Base-by-base conservation (phyloP, 345 rosid species). In the Conringia planisiliqua region DNA sequence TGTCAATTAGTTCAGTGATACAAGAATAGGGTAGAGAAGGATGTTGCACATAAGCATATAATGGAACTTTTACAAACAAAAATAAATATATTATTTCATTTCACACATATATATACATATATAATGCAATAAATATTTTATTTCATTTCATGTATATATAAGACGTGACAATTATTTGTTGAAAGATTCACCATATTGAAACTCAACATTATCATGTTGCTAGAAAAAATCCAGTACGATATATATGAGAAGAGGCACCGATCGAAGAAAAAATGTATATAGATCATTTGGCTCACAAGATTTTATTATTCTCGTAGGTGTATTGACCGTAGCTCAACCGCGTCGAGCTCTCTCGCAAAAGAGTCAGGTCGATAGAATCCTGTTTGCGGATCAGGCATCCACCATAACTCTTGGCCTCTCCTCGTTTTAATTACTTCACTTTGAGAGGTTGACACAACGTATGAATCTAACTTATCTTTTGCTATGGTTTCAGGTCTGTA, bases 351-450 rank as follows among this genome's bases (percentile, higher is more conserved):
- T 44, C 30, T 55, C 2, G 1, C 63, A 17, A 57, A 48, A 54
- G 5, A 35, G 7, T 65, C 72, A 1, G 78, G 78, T 16, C 72
- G n/a, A 66, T 74, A 66, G 60, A 16, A 46, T 3, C 78, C 78
- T 33, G 66, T 74, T 10, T 36, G 42, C 7, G 72, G 66, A 47
- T 74, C 66, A 57, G 66, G 78, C 78, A 74, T 74, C 78, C 78
- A 74, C 72, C 78, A 74, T 74, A 74, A 47, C 78, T 57, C 43
- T 26, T 71, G 48, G 57, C 46, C 77, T 54, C 66, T 65, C 27
- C 44, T 8, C 16, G 8, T 18, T 20, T 51, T 42, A 12, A 44
- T n/a, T n/a, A n/a, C 40, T 30, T 66, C 68, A 36, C 6, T 55
- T 58, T 66, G 32, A 56, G 48, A 13, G 10, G 36, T 24, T 65